Conservation (phyloP, 768 basidiomycete genomes). For the Boletus subcaerulescens region DNA sequence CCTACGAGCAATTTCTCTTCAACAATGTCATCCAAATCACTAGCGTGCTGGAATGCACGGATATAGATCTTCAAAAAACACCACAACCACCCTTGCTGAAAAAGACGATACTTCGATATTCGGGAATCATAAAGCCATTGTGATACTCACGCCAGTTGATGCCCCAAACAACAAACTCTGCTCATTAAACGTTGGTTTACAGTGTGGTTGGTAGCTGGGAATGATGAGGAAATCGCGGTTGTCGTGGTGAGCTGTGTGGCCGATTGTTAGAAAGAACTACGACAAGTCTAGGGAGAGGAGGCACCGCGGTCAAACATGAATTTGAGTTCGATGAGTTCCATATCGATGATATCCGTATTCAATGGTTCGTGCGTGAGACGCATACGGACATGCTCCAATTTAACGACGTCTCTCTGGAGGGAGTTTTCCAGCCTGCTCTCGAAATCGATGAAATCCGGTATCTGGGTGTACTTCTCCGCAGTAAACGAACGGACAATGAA, state of each 20-base stretch:
- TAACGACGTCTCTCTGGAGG: constrained; percentile 76
- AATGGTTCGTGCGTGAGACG: constrained; percentile 72
- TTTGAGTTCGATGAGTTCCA: constrained; percentile 81
- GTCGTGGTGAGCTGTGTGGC: constrained; percentile 65
- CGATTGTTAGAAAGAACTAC: constrained; percentile 3
- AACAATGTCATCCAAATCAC: constrained; percentile 75
- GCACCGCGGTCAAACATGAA: constrained; percentile 75
- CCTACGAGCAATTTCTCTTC: constrained; percentile 81
- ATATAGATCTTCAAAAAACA: constrained; percentile 77
- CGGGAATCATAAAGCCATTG: background rate
- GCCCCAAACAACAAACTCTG: constrained; percentile 69
- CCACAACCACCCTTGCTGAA: constrained; percentile 68
- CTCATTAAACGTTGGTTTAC: constrained; percentile 49
- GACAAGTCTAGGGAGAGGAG: constrained; percentile 22
- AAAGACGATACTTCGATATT: background rate
- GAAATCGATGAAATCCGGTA: constrained; percentile 80
- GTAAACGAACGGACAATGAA: constrained; percentile 77
- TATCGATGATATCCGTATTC: constrained; percentile 68
- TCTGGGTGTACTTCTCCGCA: constrained; percentile 84
- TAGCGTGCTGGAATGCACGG: constrained; percentile 70
- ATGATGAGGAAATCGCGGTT: constrained; percentile 84
- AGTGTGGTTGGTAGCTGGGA: constrained; percentile 71
- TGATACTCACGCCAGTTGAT: constrained; percentile 54
- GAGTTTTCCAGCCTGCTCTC: constrained; percentile 82
- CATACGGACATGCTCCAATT: constrained; percentile 85